Evolutionary conservation across 2,329 filamentous ascomycete species (phyloP), one percentile per base, ranked within the genome.

Genomic region (Trichoderma simmonsii): DNA sequence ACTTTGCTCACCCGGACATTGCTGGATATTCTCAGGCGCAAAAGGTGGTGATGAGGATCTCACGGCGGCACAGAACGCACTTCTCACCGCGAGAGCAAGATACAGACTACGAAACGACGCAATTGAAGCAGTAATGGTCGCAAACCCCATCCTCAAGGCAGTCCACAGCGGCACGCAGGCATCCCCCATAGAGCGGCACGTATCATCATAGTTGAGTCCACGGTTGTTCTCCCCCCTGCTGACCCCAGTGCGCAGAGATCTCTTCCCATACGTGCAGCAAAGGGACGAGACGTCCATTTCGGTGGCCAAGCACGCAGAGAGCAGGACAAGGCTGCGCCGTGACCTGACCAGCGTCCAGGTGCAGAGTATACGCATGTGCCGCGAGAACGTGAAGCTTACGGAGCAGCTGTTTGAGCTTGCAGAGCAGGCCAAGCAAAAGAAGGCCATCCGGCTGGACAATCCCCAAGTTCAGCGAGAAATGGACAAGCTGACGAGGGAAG

Each of bases 101-200:
- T 93, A 93, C 80, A 86, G 89, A 54, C 85, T 95, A 71, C 89
- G 89, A 74, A 91, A 91, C 79, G 89, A 89, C 73, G 90, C 93
- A 26, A 85, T 91, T 26, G 89, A 92, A 73, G 89, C 87, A 61
- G 89, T 93, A 68, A 81, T 96, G 75, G 89, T 89, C 75, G 90
- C 90, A 71, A 91, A 93, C 76, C 93, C 94, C 8, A 90, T 93
- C 54, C 83, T 97, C 71, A 93, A 92, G 77, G 91, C 93, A 7
- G 89, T 95, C 51, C 93, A 97, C 79, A 84, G 88, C 73, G 90
- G 90, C 57, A 88, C 87, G 14, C 86, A 88, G 73, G 87, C 89
- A 21, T 88, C 89, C 2, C 87, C 88, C 59, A 85, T 90, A 67
- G 93, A 96, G 81, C 88, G 89, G 93, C 93, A 85, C 51, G 80